A percentile compares a stretch with the other conserved stretches of the same genome.
These are phyloP conservation scores for Leptodermis oblonga DNA, from an alignment of 257 asterid genomes.

Conservation along the genomic window DNA sequence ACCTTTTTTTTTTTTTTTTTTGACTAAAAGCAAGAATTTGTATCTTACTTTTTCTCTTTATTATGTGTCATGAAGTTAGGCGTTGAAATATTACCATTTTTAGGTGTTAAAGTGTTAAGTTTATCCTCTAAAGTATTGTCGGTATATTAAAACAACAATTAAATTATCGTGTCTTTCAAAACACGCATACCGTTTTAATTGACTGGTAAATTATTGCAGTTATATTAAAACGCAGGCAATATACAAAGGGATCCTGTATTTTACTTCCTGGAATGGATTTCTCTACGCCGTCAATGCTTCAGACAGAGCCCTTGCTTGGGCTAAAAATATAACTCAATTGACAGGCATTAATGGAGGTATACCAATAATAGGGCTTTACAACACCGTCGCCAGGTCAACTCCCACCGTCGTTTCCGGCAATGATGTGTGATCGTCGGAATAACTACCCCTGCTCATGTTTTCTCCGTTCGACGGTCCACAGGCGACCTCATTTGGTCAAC, in stretches of 20 bases:
- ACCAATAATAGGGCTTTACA: slow-evolving; percentile 10
- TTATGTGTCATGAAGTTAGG: no score
- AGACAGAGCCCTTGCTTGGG: neutral
- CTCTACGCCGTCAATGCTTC: neutral
- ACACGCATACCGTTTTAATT: no score
- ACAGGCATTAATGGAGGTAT: slow-evolving; percentile 25
- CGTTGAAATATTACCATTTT: no score
- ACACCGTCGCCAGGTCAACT: slow-evolving; percentile 34
- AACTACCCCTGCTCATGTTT: slow-evolving; percentile 43
- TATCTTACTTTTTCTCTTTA: no score
- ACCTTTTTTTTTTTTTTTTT: no score
- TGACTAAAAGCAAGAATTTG: no score
- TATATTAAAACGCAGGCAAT: neutral
- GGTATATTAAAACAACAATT: no score
- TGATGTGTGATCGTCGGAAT: slow-evolving; percentile 39
- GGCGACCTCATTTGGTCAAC: slow-evolving; percentile 49
- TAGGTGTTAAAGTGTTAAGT: no score
- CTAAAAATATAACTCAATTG: neutral
- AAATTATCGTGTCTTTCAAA: no score
- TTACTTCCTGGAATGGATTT: slow-evolving; percentile 3
- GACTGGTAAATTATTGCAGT: no score
- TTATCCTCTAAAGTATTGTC: no score
- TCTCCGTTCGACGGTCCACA: slow-evolving; percentile 34
- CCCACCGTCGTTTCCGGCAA: slow-evolving; percentile 41
- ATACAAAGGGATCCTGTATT: neutral